phyloP scores from a whole-genome alignment of 768 basidiomycete species.

The Trametes cingulata region DNA sequence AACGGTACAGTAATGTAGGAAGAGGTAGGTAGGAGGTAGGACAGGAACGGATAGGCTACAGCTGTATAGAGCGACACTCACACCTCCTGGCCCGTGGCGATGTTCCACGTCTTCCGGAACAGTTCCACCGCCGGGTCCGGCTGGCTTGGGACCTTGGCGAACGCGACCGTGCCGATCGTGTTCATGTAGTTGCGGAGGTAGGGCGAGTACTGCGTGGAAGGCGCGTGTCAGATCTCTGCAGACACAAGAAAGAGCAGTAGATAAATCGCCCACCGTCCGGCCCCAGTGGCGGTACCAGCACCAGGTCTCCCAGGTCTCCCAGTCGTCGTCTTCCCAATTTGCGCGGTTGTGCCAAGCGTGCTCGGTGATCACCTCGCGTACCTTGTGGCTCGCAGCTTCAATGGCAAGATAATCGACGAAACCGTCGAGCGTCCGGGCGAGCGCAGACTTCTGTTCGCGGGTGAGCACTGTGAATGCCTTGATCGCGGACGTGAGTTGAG shows the following conservation, averaged over 20 bases:
- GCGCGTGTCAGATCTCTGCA: not conserved
- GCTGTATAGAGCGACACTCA: constrained; percentile 20
- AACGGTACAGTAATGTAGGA: not conserved
- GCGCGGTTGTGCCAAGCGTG: constrained; percentile 70
- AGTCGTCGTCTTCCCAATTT: constrained; percentile 71
- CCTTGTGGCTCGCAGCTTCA: constrained; percentile 49
- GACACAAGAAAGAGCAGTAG: constrained; percentile 2
- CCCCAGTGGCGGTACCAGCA: constrained; percentile 92
- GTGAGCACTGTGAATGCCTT: constrained; percentile 77
- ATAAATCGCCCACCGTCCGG: constrained; percentile 59
- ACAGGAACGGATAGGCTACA: not conserved
- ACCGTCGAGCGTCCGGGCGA: constrained; percentile 72
- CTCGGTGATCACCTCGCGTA: constrained; percentile 60
- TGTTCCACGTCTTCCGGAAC: constrained; percentile 70
- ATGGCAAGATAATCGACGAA: constrained; percentile 67
- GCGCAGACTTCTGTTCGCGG: constrained; percentile 71
- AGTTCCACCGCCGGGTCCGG: constrained; percentile 57
- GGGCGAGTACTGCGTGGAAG: constrained; percentile 62
- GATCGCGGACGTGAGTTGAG: constrained; percentile 66
- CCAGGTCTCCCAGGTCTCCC: constrained; percentile 88
- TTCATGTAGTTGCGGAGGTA: constrained; percentile 75
- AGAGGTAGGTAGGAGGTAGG: not conserved
- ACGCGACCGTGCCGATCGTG: constrained; percentile 69
- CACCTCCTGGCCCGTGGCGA: constrained; percentile 61
- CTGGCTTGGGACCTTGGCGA: constrained; percentile 60